phyloP scores from a whole-genome alignment of 306 rosid species.

The Quercus agrifolia region DNA sequence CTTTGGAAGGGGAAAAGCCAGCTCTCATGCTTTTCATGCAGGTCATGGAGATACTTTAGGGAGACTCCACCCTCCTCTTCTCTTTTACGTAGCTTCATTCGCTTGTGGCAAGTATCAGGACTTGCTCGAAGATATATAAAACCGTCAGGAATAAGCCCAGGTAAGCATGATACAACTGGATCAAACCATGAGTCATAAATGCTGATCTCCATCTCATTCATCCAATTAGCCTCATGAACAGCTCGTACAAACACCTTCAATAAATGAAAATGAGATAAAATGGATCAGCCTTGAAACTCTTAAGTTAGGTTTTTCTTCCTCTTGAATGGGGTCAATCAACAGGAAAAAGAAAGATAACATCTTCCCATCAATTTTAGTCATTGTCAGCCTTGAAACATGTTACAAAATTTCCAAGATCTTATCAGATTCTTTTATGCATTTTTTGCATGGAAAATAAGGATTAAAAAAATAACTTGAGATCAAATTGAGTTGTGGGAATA shows the following conservation, averaged over 20 bases:
- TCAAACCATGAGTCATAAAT: constrained; percentile 99
- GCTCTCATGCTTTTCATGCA: constrained; percentile 96
- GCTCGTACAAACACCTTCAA: constrained; percentile 91
- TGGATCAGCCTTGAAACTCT: constrained; percentile 30
- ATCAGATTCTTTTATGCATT: background rate
- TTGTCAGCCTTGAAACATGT: background rate
- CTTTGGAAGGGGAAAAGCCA: constrained; percentile 86
- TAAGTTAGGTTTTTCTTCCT: constrained; percentile 25
- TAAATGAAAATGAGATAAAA: constrained; percentile 30
- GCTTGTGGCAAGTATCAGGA: constrained; percentile 95
- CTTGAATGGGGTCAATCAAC: constrained; percentile 14
- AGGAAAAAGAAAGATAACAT: constrained; percentile 20
- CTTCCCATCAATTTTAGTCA: constrained; percentile 17
- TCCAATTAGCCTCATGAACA: constrained; percentile 99
- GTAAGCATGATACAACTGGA: constrained; percentile 92
- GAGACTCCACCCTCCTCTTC: constrained; percentile 88
- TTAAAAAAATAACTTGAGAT: background rate
- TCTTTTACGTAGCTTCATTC: constrained; percentile 83
- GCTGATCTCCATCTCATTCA: constrained; percentile 99
- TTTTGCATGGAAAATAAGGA: background rate
- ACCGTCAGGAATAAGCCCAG: constrained; percentile 94
- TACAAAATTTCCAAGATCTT: background rate
- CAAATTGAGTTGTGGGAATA: background rate
- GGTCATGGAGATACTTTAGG: constrained; percentile 72
- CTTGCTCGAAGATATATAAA: constrained; percentile 98